Evolutionary conservation across 2,329 filamentous ascomycete genomes (phyloP).

Genomic region (Penicillium italicum): DNA sequence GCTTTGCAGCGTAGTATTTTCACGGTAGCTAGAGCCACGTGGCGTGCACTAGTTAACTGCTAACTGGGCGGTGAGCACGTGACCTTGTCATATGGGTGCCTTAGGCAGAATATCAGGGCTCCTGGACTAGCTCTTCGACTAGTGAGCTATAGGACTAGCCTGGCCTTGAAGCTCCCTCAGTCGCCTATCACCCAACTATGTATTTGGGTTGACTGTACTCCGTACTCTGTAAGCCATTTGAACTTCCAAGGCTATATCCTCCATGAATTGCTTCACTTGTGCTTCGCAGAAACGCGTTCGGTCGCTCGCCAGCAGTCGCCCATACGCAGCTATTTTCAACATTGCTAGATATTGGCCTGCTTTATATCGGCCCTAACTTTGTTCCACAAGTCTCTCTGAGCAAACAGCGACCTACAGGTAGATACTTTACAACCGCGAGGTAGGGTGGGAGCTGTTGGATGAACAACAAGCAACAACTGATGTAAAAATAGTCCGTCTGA

Average conservation of each 20-base stretch:
- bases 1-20: too few relatives aligned
- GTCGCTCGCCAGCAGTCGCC: neutral
- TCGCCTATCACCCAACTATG: too few relatives aligned
- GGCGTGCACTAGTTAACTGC: neutral
- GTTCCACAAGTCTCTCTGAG: neutral
- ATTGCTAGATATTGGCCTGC: too few relatives aligned
- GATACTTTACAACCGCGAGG: neutral
- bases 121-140: too few relatives aligned
- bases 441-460: too few relatives aligned
- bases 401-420: neutral
- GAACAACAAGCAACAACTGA: neutral
- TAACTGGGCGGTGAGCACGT: neutral
- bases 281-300: neutral
- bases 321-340: constrained; percentile 1
- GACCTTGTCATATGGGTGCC: neutral
- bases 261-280: neutral
- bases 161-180: too few relatives aligned
- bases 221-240: too few relatives aligned
- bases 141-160: too few relatives aligned
- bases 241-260: neutral
- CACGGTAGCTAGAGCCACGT: neutral
- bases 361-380: neutral
- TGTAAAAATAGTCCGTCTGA: neutral
- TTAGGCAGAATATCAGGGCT: neutral
- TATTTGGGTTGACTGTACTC: too few relatives aligned